These are phyloP conservation scores for Orbilia quercus DNA, from an alignment of 2,329 filamentous ascomycete species.

Conservation along the genomic window DNA sequence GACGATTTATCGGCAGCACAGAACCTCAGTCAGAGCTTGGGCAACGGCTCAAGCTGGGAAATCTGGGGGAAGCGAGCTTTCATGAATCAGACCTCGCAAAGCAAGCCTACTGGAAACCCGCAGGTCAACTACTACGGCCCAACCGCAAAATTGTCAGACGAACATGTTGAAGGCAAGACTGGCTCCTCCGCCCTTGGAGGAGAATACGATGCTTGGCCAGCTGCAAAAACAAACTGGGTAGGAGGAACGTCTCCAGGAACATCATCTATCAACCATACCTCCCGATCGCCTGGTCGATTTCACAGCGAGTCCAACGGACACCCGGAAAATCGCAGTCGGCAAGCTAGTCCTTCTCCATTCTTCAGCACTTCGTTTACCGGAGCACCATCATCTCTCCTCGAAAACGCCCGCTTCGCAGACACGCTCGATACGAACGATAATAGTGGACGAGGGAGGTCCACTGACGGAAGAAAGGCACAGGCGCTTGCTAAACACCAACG, in stretches of 20 bases:
- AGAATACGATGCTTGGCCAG: constrained; percentile 59
- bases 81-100: constrained; percentile 43
- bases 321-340: constrained; percentile 47
- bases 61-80: constrained; percentile 51
- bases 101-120: constrained; percentile 17
- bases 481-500: constrained; percentile 52
- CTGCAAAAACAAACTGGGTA: constrained; percentile 57
- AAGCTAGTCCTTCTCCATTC: constrained; percentile 50
- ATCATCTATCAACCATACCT: constrained; percentile 56
- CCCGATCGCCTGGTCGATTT: constrained; percentile 59
- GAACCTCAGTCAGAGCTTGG: constrained; percentile 50
- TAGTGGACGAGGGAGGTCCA: constrained; percentile 45
- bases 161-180: constrained; percentile 59
- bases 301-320: constrained; percentile 53
- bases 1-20: constrained; percentile 41
- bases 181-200: constrained; percentile 59
- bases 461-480: constrained; percentile 50
- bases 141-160: constrained; percentile 26
- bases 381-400: constrained; percentile 43
- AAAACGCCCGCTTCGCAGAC: constrained; percentile 50
- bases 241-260: constrained; percentile 59
- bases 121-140: background rate
- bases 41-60: constrained; percentile 54
- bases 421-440: constrained; percentile 45
- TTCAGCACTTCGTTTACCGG: constrained; percentile 52